Conservation (phyloP, 352 stramenopile species). For the Globisporangium barbulae region DNA sequence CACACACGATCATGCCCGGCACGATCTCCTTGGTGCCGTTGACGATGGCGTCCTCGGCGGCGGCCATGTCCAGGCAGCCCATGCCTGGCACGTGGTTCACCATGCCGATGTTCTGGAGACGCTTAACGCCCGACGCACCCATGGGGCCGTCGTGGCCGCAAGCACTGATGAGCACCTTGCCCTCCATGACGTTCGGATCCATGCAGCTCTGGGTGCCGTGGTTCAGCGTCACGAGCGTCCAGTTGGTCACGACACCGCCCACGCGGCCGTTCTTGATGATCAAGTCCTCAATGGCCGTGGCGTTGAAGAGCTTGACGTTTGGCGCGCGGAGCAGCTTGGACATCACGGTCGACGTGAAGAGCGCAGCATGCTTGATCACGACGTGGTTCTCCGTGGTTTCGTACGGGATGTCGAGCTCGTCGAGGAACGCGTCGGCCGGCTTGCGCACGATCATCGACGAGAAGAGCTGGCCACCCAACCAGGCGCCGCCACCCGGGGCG, state of each 20-base stretch:
- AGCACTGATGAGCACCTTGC: slow-evolving; percentile 61
- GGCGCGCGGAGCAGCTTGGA: slow-evolving; percentile 49
- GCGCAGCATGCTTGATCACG: slow-evolving; percentile 59
- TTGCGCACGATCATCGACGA: slow-evolving; percentile 72
- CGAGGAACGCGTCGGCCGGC: slow-evolving; percentile 52
- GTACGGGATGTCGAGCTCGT: slow-evolving; percentile 69
- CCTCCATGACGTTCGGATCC: slow-evolving; percentile 71
- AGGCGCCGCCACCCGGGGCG: slow-evolving; percentile 48
- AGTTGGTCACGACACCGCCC: slow-evolving; percentile 67
- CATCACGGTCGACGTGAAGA: slow-evolving; percentile 69
- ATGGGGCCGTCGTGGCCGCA: slow-evolving; percentile 64
- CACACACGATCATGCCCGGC: slow-evolving; percentile 56
- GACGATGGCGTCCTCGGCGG: slow-evolving; percentile 63
- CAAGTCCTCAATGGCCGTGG: slow-evolving; percentile 63
- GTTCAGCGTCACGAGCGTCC: slow-evolving; percentile 63
- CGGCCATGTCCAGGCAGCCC: slow-evolving; percentile 56
- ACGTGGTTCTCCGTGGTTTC: slow-evolving; percentile 62
- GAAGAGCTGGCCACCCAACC: slow-evolving; percentile 61
- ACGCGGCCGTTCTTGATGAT: slow-evolving; percentile 64
- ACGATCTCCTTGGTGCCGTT: slow-evolving; percentile 61
- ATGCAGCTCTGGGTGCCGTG: slow-evolving; percentile 71
- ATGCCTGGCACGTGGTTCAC: slow-evolving; percentile 54
- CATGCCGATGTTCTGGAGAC: slow-evolving; percentile 65
- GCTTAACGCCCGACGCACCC: slow-evolving; percentile 61
- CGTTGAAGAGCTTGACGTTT: slow-evolving; percentile 75